Base-by-base conservation (phyloP, 83 land plant genomes). In the Thuja plicata region DNA sequence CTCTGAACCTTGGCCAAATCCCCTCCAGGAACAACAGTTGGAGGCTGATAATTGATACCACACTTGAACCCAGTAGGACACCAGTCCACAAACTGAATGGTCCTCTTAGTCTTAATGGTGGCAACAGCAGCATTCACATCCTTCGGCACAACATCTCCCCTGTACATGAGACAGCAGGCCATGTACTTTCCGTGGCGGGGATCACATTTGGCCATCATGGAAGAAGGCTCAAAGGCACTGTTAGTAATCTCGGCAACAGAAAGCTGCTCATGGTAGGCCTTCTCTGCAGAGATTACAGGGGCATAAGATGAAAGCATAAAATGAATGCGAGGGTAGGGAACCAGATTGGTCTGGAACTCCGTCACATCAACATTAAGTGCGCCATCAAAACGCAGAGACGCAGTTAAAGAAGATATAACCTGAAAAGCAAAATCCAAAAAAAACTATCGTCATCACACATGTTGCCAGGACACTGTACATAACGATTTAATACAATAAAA, bases 141-240 rank as follows among this genome's bases (percentile, higher is more conserved):
- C 52, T 83, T 83, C 30, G 94, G 94, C 17, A 93, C 94, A 41
- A 93, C 94, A 82, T 93, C 94, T 79, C 94, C 94, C 13, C 94
- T 87, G 91, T 93, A 93, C 94, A 93, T 93, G 57, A 93, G 86
- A 86, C 94, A 93, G 87, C 94, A 93, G 38, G 94, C 94, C 94
- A 93, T 93, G 93, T 93, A 93, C 89, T 93, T 81, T 1, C 46
- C 46, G 19, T 81, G 84, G 46, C 84, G 46, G 10, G 84, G 89
- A 24, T 88, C 89, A 40, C 89, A 88, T 81, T 88, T 88, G 0
- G 91, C 91, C 91, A 90, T 90, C 91, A 90, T 90, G 32, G 91
- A 90, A 78, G 91, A 87, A 1, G 91, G 89, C 89, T 90, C 91
- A 37, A 90, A 90, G 16, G 91, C 91, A 35, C 91, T 87, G 85